Conservation (phyloP, 192 early-diverging fungal genomes). For the Gryganskiella cystojenkinii region DNA sequence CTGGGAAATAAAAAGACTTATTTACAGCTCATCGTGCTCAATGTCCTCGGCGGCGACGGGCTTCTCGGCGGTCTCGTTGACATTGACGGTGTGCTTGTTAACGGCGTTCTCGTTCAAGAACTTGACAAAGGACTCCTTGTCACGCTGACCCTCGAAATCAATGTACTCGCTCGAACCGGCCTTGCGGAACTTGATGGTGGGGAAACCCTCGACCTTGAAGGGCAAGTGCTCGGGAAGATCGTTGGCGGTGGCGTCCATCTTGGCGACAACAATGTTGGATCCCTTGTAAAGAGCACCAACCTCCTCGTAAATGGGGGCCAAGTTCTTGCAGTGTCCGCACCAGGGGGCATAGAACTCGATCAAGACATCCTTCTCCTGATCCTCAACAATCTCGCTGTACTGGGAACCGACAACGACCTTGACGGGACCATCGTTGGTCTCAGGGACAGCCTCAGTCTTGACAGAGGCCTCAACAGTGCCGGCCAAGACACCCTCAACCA, state of each 20-base stretch:
- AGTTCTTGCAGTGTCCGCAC: constrained; percentile 87
- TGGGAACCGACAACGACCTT: constrained; percentile 88
- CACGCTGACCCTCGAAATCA: constrained; percentile 87
- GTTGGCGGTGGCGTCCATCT: constrained; percentile 97
- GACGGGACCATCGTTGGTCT: constrained; percentile 88
- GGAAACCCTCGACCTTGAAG: constrained; percentile 91
- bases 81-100: constrained; percentile 62
- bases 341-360: constrained; percentile 94
- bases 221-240: constrained; percentile 79
- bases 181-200: constrained; percentile 94
- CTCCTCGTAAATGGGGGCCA: constrained; percentile 83
- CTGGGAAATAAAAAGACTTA: background rate
- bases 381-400: constrained; percentile 86
- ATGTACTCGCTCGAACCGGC: constrained; percentile 74
- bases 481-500: constrained; percentile 71
- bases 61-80: constrained; percentile 32
- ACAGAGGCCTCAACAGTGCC: constrained; percentile 80
- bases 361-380: constrained; percentile 88
- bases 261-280: constrained; percentile 74
- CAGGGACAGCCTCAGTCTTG: constrained; percentile 86
- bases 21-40: constrained; percentile 56
- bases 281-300: constrained; percentile 68
- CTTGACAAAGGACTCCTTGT: constrained; percentile 76
- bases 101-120: constrained; percentile 83
- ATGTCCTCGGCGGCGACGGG: constrained; percentile 42